Base-by-base conservation (phyloP, 2,329 filamentous ascomycete genomes). In the Penicillium sp. region DNA sequence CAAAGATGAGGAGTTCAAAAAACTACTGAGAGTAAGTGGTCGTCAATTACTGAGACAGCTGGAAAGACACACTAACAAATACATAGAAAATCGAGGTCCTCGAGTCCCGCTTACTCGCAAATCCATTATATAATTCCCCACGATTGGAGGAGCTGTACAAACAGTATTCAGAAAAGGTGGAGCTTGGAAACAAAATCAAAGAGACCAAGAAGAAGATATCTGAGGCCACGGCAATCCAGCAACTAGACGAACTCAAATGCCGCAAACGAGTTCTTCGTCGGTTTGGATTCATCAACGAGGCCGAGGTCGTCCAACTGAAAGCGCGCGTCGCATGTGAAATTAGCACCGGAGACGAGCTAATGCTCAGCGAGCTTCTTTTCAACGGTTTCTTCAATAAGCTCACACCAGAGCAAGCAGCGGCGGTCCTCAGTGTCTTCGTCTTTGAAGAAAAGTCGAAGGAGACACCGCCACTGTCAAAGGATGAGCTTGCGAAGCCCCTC, bases 381-480 rank as follows among this genome's bases (percentile, higher is more conserved):
- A 96, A 98, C 77, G 88, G 93, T 45, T 98, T 97, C 84, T 99
- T 99, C 85, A 99, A 98, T 75, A 93, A 97, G 73, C 82, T 98
- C 48, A 89, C 89, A 0, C 93, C 95, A 0, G 94, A 98, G 76
- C 86, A 94, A 67, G 91, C 90, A 70, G 95, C 95, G 1, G 87
- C 94, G 0, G 88, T 93, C 6, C 84, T 99, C 62, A 96, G 92
- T 70, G 93, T 92, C 73, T 98, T 99, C 80, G 95, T 99, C 67
- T 97, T 98, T 69, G 96, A 99, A 74, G 95, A 99, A 80, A 97
- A 96, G 83, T 89, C 91, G 52, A 91, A 94, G 70, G 88, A 93
- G 13, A 82, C 87, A 3, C 85, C 88, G 15, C 70, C 80, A 7
- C 83, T 97, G 53, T 90, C 90, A 71, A 76, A 76, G 58, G 93